phyloP scores from a whole-genome alignment of 2,329 filamentous ascomycete species.

The Byssochlamys sp. region DNA sequence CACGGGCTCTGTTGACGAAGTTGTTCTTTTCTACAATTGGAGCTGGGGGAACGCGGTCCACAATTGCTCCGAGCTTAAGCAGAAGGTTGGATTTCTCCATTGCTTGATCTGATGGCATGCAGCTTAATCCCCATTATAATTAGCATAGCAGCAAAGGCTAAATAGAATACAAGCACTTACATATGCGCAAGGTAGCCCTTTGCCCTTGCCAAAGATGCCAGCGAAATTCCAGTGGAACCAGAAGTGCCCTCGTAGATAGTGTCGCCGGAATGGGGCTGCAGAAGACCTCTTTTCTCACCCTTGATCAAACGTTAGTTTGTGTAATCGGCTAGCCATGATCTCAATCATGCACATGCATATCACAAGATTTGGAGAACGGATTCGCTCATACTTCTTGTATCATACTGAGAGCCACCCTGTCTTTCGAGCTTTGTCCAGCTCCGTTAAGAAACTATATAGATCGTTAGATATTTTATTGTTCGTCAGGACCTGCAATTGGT shows the following conservation, averaged over 20 bases:
- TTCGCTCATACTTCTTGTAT: slow-evolving; percentile 51
- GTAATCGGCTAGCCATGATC: not conserved
- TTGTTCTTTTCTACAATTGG: slow-evolving; percentile 89
- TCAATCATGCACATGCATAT: too few relatives aligned
- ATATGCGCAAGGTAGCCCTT: slow-evolving; percentile 88
- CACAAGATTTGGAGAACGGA: not conserved
- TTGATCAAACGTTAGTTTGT: slow-evolving; percentile 21
- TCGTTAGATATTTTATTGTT: slow-evolving; percentile 6
- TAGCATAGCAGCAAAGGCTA: not conserved
- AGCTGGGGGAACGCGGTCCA: slow-evolving; percentile 80
- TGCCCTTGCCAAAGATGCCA: slow-evolving; percentile 79
- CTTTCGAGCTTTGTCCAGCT: slow-evolving; percentile 86
- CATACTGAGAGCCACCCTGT: slow-evolving; percentile 84
- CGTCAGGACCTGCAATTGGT: not conserved
- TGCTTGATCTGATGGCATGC: slow-evolving; percentile 89
- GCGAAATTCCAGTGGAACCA: slow-evolving; percentile 88
- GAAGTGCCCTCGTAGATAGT: slow-evolving; percentile 97
- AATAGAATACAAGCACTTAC: slow-evolving; percentile 29
- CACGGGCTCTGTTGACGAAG: slow-evolving; percentile 84
- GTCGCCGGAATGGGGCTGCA: slow-evolving; percentile 73
- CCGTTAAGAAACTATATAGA: slow-evolving; percentile 70
- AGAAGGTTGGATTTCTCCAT: slow-evolving; percentile 83
- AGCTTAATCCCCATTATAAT: slow-evolving; percentile 35
- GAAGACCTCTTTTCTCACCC: slow-evolving; percentile 67
- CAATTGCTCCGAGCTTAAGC: slow-evolving; percentile 78